Evolutionary conservation across 202 grass and related monocot genomes (phyloP), one percentile per base, ranked within the genome.

Genomic region (Setaria viridis): DNA sequence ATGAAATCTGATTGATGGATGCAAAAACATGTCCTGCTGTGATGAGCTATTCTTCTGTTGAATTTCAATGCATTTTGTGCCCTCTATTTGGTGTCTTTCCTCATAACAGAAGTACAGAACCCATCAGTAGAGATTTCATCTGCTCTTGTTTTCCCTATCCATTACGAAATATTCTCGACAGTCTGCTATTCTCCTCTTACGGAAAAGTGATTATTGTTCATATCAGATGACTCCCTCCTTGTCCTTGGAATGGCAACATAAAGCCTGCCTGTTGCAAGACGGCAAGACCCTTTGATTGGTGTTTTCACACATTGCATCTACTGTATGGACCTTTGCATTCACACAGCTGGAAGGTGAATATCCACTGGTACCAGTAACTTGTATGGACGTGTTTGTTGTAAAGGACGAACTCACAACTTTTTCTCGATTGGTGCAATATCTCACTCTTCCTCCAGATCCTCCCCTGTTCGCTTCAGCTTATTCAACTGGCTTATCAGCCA

Each of bases 1-100:
- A 81, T 81, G 14, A 87, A 42, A 69, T 58, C 16, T 82, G 79
- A 48, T 66, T 57, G 60, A 47, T 57, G n/a, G 20, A 20, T 76
- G 6, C 43, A 47, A 47, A 62, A 33, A 7, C 11, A 25, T 54
- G 0, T 67, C 48, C 19, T 6, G 20, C 69, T 14, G 10, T 4
- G 1, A 45, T 68, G 17, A 9, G n/a, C 15, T 70, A 17, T 25
- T 47, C 14, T 33, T 33, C 13, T 69, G 29, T 32, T 53, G 25
- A 6, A 53, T 51, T 35, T 67, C 30, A 42, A 11, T 62, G 54
- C 13, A 2, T 78, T 9, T 56, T 1, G n/a, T 62, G 39, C 7
- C 46, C 14, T 78, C 16, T 78, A 10, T 29, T 46, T 4, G 1
- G 47, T 41, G 5, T 20, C 16, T 67, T 41, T 41, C 6, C 39